Evolutionary conservation across 257 asterid species (phyloP), one percentile per base, ranked within the genome.

Genomic region (Solanum infundibuliforme): DNA sequence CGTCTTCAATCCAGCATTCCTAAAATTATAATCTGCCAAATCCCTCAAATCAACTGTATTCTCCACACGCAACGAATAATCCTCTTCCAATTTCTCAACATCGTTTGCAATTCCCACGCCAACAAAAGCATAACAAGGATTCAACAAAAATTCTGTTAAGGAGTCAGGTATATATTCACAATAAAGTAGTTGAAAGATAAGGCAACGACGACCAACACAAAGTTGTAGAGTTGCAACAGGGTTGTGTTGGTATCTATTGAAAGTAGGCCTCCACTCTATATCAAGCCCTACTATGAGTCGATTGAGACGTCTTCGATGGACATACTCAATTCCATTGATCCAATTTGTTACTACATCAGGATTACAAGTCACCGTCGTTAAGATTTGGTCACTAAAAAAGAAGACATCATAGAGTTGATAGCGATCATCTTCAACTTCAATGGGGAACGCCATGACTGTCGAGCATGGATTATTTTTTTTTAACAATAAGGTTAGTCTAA

Each of bases 131-230:
- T 83, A 76, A 12, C n/a, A 20, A 2, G 12, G 66, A 27, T 89
- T 43, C 27, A 35, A 66, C 27, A 92, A 68, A 34, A 90, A 90
- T 13, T 62, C 23, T 3, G 4, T 4, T 7, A 90, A 46, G 3
- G 35, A 73, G 2, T 71, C 12, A 5, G 86, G 77, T 32, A 89
- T 84, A 12, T 39, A 31, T 34, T 7, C 1, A 29, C 88, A 72
- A 52, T 62, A 83, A 32, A 88, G 81, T 39, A 88, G 87, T 43
- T 92, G 92, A 85, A 89, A 90, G 48, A 92, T 87, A 25, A 90
- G 89, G 84, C 94, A 90, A 12, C 92, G 91, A 6, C 87, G 83
- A 60, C 87, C 92, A 34, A 91, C 88, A 87, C 94, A 92, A 58
- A 92, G 90, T 41, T 92, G 93, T 87, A 90, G 86, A 18, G 82